Evolutionary conservation across 768 basidiomycete species (phyloP), one percentile per base, ranked within the genome.

Genomic region (Lentinula sp.): DNA sequence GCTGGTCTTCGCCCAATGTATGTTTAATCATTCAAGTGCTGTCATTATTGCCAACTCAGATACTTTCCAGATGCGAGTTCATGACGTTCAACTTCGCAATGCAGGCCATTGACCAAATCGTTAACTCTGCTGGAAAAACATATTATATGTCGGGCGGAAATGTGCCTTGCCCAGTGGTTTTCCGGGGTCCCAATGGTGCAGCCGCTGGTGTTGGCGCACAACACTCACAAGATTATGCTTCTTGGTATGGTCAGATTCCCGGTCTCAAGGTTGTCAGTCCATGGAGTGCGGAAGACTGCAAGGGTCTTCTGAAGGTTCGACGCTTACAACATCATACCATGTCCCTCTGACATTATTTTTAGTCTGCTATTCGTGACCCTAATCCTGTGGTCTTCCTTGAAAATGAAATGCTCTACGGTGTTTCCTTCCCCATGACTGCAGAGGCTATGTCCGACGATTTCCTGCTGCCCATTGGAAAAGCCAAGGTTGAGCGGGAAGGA

Each of bases 61-160:
- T 35, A 15, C 35, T 63, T 35, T 49, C 59, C 62, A 94, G 92
- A 70, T 98, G 95, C 83, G 96, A 98, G 80, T 99, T 98, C 81
- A 98, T 98, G 96, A 98, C 96, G 15, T 98, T 96, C 83, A 98
- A 99, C 83, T 98, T 99, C 73, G 96, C 96, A 65, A 99, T 98
- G 96, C 94, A 95, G 77, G 95, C 97, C 61, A 98, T 99, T 73
- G 97, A 99, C 78, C 97, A 99, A 71, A 99, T 99, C 64, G 94
- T 99, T 76, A 99, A 99, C 84, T 98, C 97, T n/a, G 97, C 91
- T 60, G 97, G 93, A 63, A 99, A 98, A 82, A 99, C 97, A 4
- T 95, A 98, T 77, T 99, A 99, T 84, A 99, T 99, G 97, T 98
- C 97, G 42, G 97, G 97, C 61, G 97, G 97, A 65, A 98, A 95